Conservation (phyloP, 371 early-diverging fungal species). For the Blyttiomyces sp. region DNA sequence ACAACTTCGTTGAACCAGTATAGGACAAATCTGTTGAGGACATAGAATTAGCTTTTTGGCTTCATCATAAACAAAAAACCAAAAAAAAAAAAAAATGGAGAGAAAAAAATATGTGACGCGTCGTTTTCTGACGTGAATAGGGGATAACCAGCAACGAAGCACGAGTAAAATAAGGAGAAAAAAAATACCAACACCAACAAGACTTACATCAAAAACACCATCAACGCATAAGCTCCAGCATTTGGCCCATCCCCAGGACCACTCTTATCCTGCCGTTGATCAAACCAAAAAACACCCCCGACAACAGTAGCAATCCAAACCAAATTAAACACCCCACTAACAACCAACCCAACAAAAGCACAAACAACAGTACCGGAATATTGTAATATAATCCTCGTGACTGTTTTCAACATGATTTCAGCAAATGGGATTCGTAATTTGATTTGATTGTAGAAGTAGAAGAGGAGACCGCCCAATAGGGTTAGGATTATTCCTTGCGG, state of each 20-base stretch:
- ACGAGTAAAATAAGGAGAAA: no score
- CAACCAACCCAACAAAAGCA: conserved; percentile 16
- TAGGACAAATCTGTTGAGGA: no score
- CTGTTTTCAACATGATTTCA: conserved; percentile 16
- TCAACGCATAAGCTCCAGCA: conserved; percentile 1
- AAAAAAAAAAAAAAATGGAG: no score
- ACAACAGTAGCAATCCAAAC: conserved; percentile 16
- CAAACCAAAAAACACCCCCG: no score
- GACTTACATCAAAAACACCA: conserved; percentile 13
- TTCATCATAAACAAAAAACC: background rate
- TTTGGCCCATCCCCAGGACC: background rate
- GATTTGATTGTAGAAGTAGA: conserved; percentile 7
- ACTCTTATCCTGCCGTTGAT: no score
- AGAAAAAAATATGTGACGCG: no score
- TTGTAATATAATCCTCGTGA: conserved; percentile 7
- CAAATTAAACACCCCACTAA: conserved; percentile 3
- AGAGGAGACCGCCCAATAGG: conserved; percentile 13
- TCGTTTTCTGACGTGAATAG: no score
- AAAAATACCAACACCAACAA: no score
- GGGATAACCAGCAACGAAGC: no score
- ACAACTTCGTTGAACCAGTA: conserved; percentile 50
- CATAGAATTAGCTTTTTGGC: no score
- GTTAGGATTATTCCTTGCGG: conserved; percentile 9
- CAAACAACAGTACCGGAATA: conserved; percentile 18
- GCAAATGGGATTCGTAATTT: conserved; percentile 19